Evolutionary conservation across 108 stramenopile genomes (phyloP), one percentile per base, ranked within the genome.

Genomic region (Cyclostephanos invisitatus): DNA sequence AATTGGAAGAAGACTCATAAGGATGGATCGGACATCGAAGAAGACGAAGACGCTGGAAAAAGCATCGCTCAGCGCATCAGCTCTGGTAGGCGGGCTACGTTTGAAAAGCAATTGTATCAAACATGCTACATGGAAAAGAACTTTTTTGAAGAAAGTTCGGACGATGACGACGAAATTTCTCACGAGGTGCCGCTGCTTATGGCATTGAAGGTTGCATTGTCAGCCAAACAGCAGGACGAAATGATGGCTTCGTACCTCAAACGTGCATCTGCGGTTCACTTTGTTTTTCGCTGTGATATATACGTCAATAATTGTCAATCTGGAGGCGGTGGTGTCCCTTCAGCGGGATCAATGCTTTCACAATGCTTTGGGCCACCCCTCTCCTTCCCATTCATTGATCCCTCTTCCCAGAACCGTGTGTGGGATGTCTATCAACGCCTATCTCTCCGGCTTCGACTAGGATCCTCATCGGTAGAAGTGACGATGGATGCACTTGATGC

Each of bases 341-440:
- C 67, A 40, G 64, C 60, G 59, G 73, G 66, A 64, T 70, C 65
- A 71, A 84, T 81, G 65, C 67, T 91, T 9, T 63, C 88, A 21
- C 90, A 91, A 64, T 87, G 88, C 49, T 84, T 91, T 63, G 78
- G 78, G 40, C 83, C 86, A n/a, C 81, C 82, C 15, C 27, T 86
- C 18, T 67, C 64, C 20, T 77, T 80, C 59, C 83, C 87, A 20
- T 87, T 88, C 32, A 72, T 58, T 24, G 81, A 73, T 59, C 46
- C 69, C 3, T 27, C 49, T 10, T 83, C 86, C 40, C 73, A 75
- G 48, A 72, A 62, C 58, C 75, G 80, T 15, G 62, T 92, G 10
- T 92, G 86, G 85, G 71, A 68, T 22, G 71, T 77, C 51, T 92
- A 92, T 70, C 87, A 87, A 64, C 82, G 86, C 57, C 82, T 92